A percentile compares a stretch with the other conserved stretches of the same genome.
Evolutionary conservation across 1,284 basidiomycete genomes (phyloP).

Genomic region (Sporisorium iseilematis-ciliati): DNA sequence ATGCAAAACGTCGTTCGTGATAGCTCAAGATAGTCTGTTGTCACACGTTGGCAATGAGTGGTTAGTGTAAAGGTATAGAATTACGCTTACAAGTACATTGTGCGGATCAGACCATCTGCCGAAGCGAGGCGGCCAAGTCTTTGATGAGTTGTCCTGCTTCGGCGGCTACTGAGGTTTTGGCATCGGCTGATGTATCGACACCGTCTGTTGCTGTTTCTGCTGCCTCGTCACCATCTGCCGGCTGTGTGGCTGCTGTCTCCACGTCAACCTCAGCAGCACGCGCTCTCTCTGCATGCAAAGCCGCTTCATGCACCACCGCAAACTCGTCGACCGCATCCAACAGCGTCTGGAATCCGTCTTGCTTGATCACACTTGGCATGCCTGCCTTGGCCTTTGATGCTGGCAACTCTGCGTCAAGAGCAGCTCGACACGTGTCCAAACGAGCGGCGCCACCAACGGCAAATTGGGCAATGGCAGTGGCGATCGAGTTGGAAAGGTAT

Average conservation of each 20-base stretch:
- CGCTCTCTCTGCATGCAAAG: slow-evolving; percentile 12
- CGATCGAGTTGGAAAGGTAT: slow-evolving; percentile 52
- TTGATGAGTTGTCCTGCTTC: slow-evolving; percentile 49
- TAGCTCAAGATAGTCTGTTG: no score
- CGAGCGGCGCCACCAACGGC: slow-evolving; percentile 23
- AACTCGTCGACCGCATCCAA: slow-evolving; percentile 51
- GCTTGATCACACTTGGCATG: neutral
- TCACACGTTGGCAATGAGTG: neutral
- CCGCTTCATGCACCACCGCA: slow-evolving; percentile 39
- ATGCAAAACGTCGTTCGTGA: neutral
- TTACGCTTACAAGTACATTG: neutral
- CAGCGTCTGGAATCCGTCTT: slow-evolving; percentile 26
- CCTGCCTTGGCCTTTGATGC: neutral
- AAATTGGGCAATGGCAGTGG: slow-evolving; percentile 48
- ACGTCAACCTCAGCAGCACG: slow-evolving; percentile 84
- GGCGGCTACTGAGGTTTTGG: slow-evolving; percentile 15
- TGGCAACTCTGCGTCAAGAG: slow-evolving; percentile 19
- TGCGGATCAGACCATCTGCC: slow-evolving; percentile 23
- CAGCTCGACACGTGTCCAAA: slow-evolving; percentile 14
- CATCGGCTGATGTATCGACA: neutral
- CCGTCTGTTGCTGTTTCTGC: neutral
- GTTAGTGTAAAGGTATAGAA: no score
- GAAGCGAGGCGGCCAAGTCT: slow-evolving; percentile 37
- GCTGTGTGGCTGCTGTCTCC: slow-evolving; percentile 77
- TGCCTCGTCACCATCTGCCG: slow-evolving; percentile 5